phyloP scores from a whole-genome alignment of 2,329 filamentous ascomycete genomes.

The Lasiodiplodia gonubiensis region DNA sequence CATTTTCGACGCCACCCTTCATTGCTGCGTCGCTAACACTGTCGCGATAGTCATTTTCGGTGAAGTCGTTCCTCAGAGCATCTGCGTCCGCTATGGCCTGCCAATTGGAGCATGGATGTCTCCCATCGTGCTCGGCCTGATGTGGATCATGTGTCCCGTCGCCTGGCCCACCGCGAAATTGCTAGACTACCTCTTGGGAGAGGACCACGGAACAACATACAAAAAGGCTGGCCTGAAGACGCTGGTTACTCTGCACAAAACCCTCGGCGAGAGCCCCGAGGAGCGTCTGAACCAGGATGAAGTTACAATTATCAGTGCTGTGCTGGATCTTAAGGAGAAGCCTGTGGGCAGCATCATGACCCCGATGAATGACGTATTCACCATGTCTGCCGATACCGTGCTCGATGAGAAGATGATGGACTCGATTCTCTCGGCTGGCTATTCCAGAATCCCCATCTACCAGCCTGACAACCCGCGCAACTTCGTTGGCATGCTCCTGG shows the following conservation, averaged over 20 bases:
- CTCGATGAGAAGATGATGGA: slow-evolving; percentile 95
- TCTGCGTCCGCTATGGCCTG: slow-evolving; percentile 94
- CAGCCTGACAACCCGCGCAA: slow-evolving; percentile 81
- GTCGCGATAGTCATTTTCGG: slow-evolving; percentile 85
- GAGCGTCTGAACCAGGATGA: slow-evolving; percentile 96
- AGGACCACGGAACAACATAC: slow-evolving; percentile 95
- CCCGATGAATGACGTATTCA: slow-evolving; percentile 96
- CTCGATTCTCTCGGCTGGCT: slow-evolving; percentile 87
- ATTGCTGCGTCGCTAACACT: slow-evolving; percentile 14
- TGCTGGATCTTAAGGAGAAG: slow-evolving; percentile 95
- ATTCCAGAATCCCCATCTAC: slow-evolving; percentile 94
- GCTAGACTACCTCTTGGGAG: slow-evolving; percentile 88
- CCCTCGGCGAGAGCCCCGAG: slow-evolving; percentile 71
- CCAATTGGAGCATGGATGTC: slow-evolving; percentile 95
- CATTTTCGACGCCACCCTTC: neutral
- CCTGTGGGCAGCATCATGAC: slow-evolving; percentile 97
- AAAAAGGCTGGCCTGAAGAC: slow-evolving; percentile 98
- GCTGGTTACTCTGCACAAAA: slow-evolving; percentile 91
- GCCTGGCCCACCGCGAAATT: slow-evolving; percentile 96
- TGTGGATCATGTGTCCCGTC: slow-evolving; percentile 89
- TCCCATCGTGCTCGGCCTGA: slow-evolving; percentile 81
- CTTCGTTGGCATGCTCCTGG: slow-evolving; percentile 96
- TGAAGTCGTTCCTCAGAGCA: slow-evolving; percentile 92
- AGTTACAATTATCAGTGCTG: slow-evolving; percentile 97
- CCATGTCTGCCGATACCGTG: slow-evolving; percentile 92